Percentiles rank a stretch among this genome's conserved stretches.
Evolutionary conservation across 305 asterid genomes (phyloP).

Genomic region (Solanum hybrid): DNA sequence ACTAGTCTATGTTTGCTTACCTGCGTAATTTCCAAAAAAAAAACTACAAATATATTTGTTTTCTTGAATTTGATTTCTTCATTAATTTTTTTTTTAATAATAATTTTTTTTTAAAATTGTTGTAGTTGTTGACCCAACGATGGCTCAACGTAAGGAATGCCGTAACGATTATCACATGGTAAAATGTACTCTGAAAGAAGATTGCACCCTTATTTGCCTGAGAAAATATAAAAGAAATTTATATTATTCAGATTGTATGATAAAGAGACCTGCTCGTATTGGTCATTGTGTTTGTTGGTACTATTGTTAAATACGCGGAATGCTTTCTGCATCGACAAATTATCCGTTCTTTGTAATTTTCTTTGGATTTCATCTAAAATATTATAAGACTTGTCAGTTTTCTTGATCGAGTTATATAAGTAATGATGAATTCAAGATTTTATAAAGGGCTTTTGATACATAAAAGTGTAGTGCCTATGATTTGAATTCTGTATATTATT

Average conservation of each 20-base stretch:
- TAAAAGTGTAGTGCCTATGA: neutral
- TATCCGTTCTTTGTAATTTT: too few species aligned
- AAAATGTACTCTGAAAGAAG: neutral
- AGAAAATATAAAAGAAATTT: neutral
- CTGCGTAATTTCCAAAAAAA: neutral
- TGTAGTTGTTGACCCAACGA: neutral
- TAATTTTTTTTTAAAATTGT: neutral
- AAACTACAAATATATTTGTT: neutral
- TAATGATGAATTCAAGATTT: neutral
- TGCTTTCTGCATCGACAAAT: neutral
- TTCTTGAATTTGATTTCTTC: neutral
- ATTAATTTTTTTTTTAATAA: neutral
- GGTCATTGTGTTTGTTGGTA: neutral
- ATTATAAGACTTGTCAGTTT: neutral
- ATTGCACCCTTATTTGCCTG: neutral
- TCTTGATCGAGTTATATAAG: neutral
- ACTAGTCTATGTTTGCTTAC: too few species aligned
- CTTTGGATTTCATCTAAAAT: too few species aligned
- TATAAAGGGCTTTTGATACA: neutral
- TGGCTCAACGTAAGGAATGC: neutral
- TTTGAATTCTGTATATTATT: neutral
- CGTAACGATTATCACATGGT: neutral
- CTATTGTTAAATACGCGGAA: neutral
- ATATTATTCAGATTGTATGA: neutral
- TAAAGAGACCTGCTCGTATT: neutral